Percentiles rank a stretch among this genome's conserved stretches.
phyloP scores from a whole-genome alignment of 2,329 filamentous ascomycete genomes.

The Albifimbria verrucaria region DNA sequence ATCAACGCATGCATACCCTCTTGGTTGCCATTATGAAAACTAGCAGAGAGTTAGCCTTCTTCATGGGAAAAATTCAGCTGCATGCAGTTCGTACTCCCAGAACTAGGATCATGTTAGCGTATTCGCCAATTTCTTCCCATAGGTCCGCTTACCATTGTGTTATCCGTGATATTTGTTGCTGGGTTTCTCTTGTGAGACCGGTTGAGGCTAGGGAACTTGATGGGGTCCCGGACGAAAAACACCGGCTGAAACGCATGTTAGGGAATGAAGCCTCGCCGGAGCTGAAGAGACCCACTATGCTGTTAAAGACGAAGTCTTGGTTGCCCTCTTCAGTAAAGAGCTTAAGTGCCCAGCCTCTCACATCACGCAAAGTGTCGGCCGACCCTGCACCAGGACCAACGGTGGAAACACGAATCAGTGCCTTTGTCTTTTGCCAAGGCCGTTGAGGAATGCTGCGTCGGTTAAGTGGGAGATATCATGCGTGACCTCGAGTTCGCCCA shows the following conservation, averaged over 20 bases:
- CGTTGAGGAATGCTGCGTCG: slow-evolving; percentile 48
- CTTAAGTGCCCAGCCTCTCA: slow-evolving; percentile 61
- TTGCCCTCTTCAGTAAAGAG: slow-evolving; percentile 66
- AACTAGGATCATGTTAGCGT: too few relatives aligned
- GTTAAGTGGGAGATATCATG: slow-evolving; percentile 54
- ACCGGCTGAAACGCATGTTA: too few relatives aligned
- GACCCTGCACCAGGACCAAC: slow-evolving; percentile 66
- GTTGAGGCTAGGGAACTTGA: slow-evolving; percentile 74
- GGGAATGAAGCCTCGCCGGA: too few relatives aligned
- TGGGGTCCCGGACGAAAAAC: slow-evolving; percentile 74
- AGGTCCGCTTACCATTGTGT: slow-evolving; percentile 56
- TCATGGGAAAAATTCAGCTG: too few relatives aligned
- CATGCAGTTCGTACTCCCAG: too few relatives aligned
- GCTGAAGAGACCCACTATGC: too few relatives aligned
- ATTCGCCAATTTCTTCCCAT: too few relatives aligned
- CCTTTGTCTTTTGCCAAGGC: slow-evolving; percentile 51
- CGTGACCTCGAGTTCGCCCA: slow-evolving; percentile 59
- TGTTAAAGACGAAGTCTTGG: slow-evolving; percentile 74
- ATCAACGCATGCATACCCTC: not conserved
- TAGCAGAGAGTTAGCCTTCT: too few relatives aligned
- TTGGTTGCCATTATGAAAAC: slow-evolving; percentile 42
- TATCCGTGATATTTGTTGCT: slow-evolving; percentile 66
- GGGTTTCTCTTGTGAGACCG: slow-evolving; percentile 78
- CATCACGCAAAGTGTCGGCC: slow-evolving; percentile 65
- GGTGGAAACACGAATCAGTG: slow-evolving; percentile 67